Evolutionary conservation across 352 stramenopile genomes (phyloP).

Genomic region (Pythium diclinum): DNA sequence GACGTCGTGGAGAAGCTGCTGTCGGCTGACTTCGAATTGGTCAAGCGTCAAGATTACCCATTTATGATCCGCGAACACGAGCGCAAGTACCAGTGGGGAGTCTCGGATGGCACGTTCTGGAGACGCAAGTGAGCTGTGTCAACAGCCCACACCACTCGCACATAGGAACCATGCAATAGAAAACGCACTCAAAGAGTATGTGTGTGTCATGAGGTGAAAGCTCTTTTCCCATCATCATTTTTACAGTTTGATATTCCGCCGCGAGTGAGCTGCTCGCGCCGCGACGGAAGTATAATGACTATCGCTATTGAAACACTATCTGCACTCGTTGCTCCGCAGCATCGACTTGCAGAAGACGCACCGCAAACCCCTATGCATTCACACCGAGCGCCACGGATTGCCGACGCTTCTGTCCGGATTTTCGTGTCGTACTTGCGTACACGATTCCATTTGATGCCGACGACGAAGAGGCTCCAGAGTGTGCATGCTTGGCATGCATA

Average conservation of each 20-base stretch:
- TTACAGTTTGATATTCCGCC: constrained; percentile 25
- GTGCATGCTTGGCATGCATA: constrained; percentile 3
- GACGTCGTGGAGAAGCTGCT: constrained; percentile 58
- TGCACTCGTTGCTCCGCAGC: constrained; percentile 6
- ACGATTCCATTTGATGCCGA: constrained; percentile 37
- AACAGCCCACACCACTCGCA: background rate
- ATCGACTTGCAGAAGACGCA: background rate
- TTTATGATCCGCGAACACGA: constrained; percentile 93
- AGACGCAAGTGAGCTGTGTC: constrained; percentile 46
- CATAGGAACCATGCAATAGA: background rate
- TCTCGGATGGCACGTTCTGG: constrained; percentile 88
- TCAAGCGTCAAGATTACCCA: constrained; percentile 79
- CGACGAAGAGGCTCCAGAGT: constrained; percentile 2
- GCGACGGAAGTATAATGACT: constrained; percentile 20
- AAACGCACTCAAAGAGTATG: background rate
- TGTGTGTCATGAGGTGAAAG: constrained; percentile 10
- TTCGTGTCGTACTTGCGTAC: constrained; percentile 49
- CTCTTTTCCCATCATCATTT: constrained; percentile 22
- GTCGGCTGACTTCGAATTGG: constrained; percentile 66
- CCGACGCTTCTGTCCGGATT: constrained; percentile 74
- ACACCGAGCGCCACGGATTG: constrained; percentile 76
- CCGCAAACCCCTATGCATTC: constrained; percentile 50
- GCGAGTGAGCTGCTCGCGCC: background rate
- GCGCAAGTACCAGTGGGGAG: constrained; percentile 91
- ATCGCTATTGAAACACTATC: constrained; percentile 35